phyloP scores from a whole-genome alignment of 2,329 filamentous ascomycete genomes.

The Sarocladiaceae sp. region DNA sequence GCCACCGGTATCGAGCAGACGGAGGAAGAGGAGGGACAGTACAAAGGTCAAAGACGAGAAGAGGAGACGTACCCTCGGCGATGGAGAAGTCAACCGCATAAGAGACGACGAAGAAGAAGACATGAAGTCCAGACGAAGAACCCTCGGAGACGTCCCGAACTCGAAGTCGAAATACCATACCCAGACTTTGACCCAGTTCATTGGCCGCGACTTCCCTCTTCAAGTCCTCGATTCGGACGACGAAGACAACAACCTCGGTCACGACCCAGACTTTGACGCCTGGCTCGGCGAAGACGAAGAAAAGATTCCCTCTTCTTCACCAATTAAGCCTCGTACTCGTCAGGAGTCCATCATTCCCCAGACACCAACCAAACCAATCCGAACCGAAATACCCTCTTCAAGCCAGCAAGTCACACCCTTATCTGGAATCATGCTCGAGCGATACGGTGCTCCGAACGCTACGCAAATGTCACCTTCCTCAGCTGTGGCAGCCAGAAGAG shows the following conservation, averaged over 20 bases:
- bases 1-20: background rate
- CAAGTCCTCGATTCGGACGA: conserved; percentile 35
- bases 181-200: conserved; percentile 38
- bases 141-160: conserved; percentile 24
- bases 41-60: conserved; percentile 16
- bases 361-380: conserved; percentile 32
- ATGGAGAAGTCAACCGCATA: background rate
- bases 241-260: conserved; percentile 20
- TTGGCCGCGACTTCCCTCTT: conserved; percentile 20
- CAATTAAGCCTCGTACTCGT: conserved; percentile 14
- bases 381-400: conserved; percentile 41
- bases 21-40: conserved; percentile 14
- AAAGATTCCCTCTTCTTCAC: background rate
- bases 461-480: conserved; percentile 28
- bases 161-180: conserved; percentile 33
- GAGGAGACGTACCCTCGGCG: conserved; percentile 16
- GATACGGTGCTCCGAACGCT: conserved; percentile 30
- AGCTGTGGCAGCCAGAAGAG: background rate
- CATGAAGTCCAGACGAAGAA: conserved; percentile 20
- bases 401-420: conserved; percentile 30
- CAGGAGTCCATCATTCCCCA: conserved; percentile 35
- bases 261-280: conserved; percentile 27
- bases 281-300: conserved; percentile 21
- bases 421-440: conserved; percentile 33
- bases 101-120: conserved; percentile 5